A percentile compares a stretch with the other conserved stretches of the same genome.
These are phyloP conservation scores for Fomitopsis schrenkii DNA, from an alignment of 1,284 basidiomycete genomes.

Conservation along the genomic window DNA sequence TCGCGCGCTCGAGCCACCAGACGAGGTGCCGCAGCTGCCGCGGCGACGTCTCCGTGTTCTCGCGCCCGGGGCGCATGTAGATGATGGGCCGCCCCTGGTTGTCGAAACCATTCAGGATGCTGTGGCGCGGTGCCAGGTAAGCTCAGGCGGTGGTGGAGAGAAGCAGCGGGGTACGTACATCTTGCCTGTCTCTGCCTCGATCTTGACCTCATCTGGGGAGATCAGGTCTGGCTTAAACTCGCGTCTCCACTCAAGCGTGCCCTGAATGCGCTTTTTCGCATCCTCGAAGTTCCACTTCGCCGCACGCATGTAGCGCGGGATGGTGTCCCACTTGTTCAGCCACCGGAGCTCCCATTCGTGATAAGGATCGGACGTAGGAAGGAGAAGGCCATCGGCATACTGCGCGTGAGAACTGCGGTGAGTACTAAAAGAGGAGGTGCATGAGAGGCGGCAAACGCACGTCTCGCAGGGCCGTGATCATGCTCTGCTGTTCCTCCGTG, in stretches of 20 bases:
- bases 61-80: conserved; percentile 80
- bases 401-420: conserved; percentile 24
- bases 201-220: conserved; percentile 68
- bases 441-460: conserved; percentile 33
- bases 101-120: conserved; percentile 81
- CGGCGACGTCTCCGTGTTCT: conserved; percentile 75
- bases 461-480: conserved; percentile 60
- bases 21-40: conserved; percentile 81
- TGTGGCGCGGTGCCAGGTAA: conserved; percentile 23
- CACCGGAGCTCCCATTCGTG: conserved; percentile 73
- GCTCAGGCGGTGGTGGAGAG: not conserved
- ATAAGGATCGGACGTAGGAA: conserved; percentile 69
- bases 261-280: conserved; percentile 72
- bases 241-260: conserved; percentile 77
- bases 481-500: conserved; percentile 53
- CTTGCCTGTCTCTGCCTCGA: conserved; percentile 82
- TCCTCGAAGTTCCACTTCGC: conserved; percentile 80
- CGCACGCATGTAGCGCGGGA: conserved; percentile 80
- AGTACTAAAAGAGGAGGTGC: not conserved
- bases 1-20: conserved; percentile 81
- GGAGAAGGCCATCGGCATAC: conserved; percentile 60
- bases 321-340: conserved; percentile 69
- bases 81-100: conserved; percentile 77
- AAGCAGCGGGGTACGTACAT: conserved; percentile 51
- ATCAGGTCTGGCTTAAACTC: conserved; percentile 83